Conservation (phyloP, 108 stramenopile genomes). For the Skeletonema menzelii region DNA sequence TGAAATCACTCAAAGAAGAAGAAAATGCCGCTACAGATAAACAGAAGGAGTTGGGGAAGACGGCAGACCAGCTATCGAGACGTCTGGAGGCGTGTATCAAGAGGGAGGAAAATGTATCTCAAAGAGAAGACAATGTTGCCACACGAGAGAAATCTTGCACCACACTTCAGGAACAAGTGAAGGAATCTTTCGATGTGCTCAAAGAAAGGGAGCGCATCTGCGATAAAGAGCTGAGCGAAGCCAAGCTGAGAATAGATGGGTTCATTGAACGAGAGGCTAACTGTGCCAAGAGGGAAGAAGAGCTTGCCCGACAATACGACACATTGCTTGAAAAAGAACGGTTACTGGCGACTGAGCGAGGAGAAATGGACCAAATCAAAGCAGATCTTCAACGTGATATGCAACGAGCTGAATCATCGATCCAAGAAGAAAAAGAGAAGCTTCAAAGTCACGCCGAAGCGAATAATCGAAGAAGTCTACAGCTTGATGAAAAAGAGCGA, state of each 20-base stretch:
- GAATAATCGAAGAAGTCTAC: conserved; percentile 10
- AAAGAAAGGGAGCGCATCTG: conserved; percentile 39
- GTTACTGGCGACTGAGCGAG: conserved; percentile 1
- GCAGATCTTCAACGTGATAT: conserved; percentile 24
- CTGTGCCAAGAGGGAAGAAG: conserved; percentile 13
- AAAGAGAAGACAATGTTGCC: conserved; percentile 18
- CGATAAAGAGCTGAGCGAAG: conserved; percentile 26
- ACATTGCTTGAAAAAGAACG: conserved; percentile 6
- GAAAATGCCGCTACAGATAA: neutral
- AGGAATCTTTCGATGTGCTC: conserved; percentile 19
- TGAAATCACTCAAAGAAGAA: neutral
- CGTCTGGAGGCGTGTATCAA: conserved; percentile 23
- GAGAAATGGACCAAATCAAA: conserved; percentile 21
- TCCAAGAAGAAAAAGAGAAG: conserved; percentile 33
- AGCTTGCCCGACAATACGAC: neutral
- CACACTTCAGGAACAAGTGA: conserved; percentile 15
- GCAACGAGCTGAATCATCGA: conserved; percentile 13
- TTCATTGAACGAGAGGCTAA: conserved; percentile 31
- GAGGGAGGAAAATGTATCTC: conserved; percentile 14
- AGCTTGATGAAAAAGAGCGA: conserved; percentile 28
- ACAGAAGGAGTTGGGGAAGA: neutral
- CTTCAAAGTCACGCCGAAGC: conserved; percentile 10
- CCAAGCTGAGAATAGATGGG: conserved; percentile 32
- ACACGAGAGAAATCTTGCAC: conserved; percentile 19
- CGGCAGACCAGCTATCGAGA: neutral